Evolutionary conservation across 164 flowering plant species (phyloP).

Genomic region (Buxus sempervirens): DNA sequence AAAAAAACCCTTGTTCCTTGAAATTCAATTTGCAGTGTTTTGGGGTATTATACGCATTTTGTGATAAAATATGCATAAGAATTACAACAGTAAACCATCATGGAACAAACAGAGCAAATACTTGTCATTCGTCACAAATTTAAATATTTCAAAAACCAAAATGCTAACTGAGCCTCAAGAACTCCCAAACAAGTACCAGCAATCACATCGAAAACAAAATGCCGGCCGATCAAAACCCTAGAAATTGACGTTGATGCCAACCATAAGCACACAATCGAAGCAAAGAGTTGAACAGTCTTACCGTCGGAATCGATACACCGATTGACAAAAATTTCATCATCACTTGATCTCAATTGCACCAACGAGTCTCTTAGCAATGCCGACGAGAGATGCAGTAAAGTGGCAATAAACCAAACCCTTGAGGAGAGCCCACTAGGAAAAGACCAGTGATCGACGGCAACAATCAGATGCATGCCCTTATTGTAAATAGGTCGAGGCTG

Average conservation of each 20-base stretch:
- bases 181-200: conserved; percentile 72
- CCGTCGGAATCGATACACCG: conserved; percentile 13
- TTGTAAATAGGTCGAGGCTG: conserved; percentile 79
- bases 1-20: not conserved
- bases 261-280: conserved; percentile 41
- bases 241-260: conserved; percentile 60
- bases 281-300: conserved; percentile 14
- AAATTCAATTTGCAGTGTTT: not conserved
- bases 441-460: conserved; percentile 78
- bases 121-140: not conserved
- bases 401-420: conserved; percentile 64
- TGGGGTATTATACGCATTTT: not conserved
- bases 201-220: conserved; percentile 66
- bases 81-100: not conserved
- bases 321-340: not conserved
- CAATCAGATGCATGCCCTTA: conserved; percentile 50
- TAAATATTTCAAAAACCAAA: conserved; percentile 24
- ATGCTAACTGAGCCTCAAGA: conserved; percentile 46
- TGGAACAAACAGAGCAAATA: not conserved
- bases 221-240: conserved; percentile 82
- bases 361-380: conserved; percentile 17
- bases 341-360: conserved; percentile 9
- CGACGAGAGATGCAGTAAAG: conserved; percentile 31
- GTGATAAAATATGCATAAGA: not conserved
- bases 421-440: conserved; percentile 91